Evolutionary conservation across 371 early-diverging fungal genomes (phyloP).

Genomic region (Umbelopsis sp.): DNA sequence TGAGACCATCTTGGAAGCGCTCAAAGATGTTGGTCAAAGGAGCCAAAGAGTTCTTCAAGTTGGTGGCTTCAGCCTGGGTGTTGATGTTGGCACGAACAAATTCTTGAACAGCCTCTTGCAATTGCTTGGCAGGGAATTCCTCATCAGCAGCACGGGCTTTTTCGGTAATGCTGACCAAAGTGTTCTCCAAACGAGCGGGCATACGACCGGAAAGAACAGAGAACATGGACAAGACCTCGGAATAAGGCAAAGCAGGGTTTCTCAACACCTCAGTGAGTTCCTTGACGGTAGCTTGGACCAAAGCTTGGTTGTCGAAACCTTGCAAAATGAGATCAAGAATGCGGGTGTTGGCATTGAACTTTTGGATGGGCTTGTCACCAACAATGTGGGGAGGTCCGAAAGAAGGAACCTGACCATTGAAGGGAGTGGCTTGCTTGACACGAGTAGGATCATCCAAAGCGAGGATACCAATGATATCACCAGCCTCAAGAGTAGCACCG

Average conservation of each 20-base stretch:
- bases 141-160: slow-evolving; percentile 41
- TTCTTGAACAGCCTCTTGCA: slow-evolving; percentile 68
- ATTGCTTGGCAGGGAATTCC: slow-evolving; percentile 77
- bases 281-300: slow-evolving; percentile 71
- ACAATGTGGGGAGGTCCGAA: slow-evolving; percentile 76
- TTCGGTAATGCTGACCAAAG: slow-evolving; percentile 52
- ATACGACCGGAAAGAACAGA: slow-evolving; percentile 89
- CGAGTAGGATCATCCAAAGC: slow-evolving; percentile 91
- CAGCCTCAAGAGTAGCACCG: slow-evolving; percentile 84
- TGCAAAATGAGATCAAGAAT: slow-evolving; percentile 79
- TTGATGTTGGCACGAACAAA: slow-evolving; percentile 55
- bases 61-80: slow-evolving; percentile 66
- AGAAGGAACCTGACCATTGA: slow-evolving; percentile 83
- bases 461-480: slow-evolving; percentile 93
- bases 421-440: slow-evolving; percentile 88
- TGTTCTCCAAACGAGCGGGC: slow-evolving; percentile 72
- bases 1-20: slow-evolving; percentile 77
- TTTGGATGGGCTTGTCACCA: slow-evolving; percentile 87
- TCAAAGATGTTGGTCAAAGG: slow-evolving; percentile 73
- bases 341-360: slow-evolving; percentile 65
- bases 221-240: slow-evolving; percentile 80
- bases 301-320: slow-evolving; percentile 86
- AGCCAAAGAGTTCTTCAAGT: slow-evolving; percentile 61
- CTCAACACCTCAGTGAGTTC: slow-evolving; percentile 75
- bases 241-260: slow-evolving; percentile 84